Evolutionary conservation across 2,329 filamentous ascomycete genomes (phyloP), one percentile per base, ranked within the genome.

Genomic region (Magnaporthales sp.): DNA sequence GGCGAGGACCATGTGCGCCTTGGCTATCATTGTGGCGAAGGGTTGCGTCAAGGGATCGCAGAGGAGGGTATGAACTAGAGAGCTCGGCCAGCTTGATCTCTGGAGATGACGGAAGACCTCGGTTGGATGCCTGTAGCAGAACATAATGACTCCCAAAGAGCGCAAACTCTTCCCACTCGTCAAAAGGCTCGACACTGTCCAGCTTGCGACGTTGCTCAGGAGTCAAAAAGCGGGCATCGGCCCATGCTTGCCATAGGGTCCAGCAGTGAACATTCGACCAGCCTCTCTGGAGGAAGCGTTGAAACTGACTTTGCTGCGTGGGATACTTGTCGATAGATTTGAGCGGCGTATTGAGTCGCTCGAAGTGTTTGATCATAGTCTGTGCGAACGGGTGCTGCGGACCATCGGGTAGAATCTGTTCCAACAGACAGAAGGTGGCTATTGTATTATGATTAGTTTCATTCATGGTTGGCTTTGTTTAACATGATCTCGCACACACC

Each of bases 141-240:
- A 93, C 91, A 76, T 97, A 96, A 76, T 97, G 93, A 38, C 88
- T 88, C 2, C 86, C 87, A 75, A 96, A 97, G 0, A 97, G 80
- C 2, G 90, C 88, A 74, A 97, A 93, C 73, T 97, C 94, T 76
- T 98, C 94, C 92, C 92, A 97, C 77, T 97, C 93, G 75, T 98
- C 94, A 74, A 98, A 97, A 0, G 90, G 87, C 73, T 97, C 94
- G 19, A 93, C 77, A 0, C 79, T 74, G 71, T 97, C 89, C 15
- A 97, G 78, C 11, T 78, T 78, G 46, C 75, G 79, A 69, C 91
- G 84, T 68, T 91, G 83, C 1, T 81, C 77, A 1, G 82, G 73
- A 6, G 80, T 81, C 24, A 96, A 77, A 74, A 93, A 93, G 2
- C 79, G 74, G 15, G 86, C 80, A 70, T 91, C 86, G 11, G 84